phyloP scores from a whole-genome alignment of 176 grass and related monocot genomes.

The Poa pratensis region DNA sequence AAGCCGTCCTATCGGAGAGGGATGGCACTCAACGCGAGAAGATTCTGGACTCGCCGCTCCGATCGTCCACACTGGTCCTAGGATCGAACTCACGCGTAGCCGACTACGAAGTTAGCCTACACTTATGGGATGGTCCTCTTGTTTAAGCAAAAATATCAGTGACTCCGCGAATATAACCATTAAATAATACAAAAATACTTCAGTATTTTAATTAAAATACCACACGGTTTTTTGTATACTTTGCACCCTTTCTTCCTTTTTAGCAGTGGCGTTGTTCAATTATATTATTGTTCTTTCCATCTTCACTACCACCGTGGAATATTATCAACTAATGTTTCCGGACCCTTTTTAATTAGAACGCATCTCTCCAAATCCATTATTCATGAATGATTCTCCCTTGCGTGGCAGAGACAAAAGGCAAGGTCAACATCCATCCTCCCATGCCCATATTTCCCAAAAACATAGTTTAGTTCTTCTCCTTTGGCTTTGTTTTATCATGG shows the following conservation, averaged over 20 bases:
- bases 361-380: conserved; percentile 18
- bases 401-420: conserved; percentile 17
- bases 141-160: too few species aligned
- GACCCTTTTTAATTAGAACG: background rate
- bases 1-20: too few species aligned
- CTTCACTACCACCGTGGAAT: background rate
- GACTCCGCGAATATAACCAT: too few species aligned
- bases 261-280: background rate
- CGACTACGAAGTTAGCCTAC: too few species aligned
- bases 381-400: conserved; percentile 10
- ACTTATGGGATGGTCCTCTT: background rate
- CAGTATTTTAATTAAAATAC: too few species aligned
- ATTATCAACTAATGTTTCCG: background rate
- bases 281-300: background rate
- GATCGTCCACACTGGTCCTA: too few species aligned
- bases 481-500: background rate
- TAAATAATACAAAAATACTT: too few species aligned
- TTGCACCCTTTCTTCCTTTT: background rate
- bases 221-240: too few species aligned
- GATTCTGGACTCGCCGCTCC: too few species aligned
- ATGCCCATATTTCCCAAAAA: background rate
- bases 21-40: too few species aligned
- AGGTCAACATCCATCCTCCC: background rate
- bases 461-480: background rate
- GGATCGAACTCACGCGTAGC: too few species aligned